A percentile compares a stretch with the other conserved stretches of the same genome.
These are phyloP conservation scores for Ogataea philodendri DNA, from an alignment of 805 yeast species.

Conservation along the genomic window DNA sequence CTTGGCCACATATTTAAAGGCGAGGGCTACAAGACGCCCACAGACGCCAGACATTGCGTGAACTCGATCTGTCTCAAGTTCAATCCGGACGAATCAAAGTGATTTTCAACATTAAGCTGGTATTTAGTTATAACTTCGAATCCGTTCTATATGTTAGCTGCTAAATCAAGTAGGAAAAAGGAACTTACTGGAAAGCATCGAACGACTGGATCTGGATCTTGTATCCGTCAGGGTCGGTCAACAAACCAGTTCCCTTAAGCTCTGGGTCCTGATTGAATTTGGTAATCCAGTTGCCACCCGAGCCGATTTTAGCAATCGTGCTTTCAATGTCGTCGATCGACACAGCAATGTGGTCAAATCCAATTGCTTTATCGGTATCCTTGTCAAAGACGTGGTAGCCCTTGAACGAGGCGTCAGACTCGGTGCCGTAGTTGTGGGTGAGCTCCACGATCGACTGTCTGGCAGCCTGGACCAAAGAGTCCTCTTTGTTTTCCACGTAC, in stretches of 20 bases:
- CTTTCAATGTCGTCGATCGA: slow-evolving; percentile 61
- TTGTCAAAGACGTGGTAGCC: slow-evolving; percentile 79
- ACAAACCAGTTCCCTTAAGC: slow-evolving; percentile 62
- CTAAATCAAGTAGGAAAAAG: background rate
- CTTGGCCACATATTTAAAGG: slow-evolving; percentile 93
- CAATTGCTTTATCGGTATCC: slow-evolving; percentile 53
- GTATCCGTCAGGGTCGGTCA: slow-evolving; percentile 91
- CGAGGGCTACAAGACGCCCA: slow-evolving; percentile 85
- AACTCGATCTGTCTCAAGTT: slow-evolving; percentile 82
- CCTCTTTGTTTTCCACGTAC: slow-evolving; percentile 43
- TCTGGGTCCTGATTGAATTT: slow-evolving; percentile 52
- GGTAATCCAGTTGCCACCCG: slow-evolving; percentile 52
- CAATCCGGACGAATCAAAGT: slow-evolving; percentile 8
- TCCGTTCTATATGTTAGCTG: slow-evolving; percentile 13
- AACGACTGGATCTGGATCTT: slow-evolving; percentile 60
- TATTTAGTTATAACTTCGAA: slow-evolving; percentile 14
- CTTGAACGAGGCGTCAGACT: slow-evolving; percentile 64
- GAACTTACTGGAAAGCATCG: slow-evolving; percentile 23
- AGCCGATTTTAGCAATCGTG: slow-evolving; percentile 51
- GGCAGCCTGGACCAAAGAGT: slow-evolving; percentile 33
- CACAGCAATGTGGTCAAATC: slow-evolving; percentile 85
- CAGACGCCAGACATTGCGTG: slow-evolving; percentile 93
- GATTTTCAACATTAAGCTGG: background rate
- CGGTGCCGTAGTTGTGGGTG: slow-evolving; percentile 97
- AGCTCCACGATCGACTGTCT: slow-evolving; percentile 79